Evolutionary conservation across 192 early-diverging fungal species (phyloP).

Genomic region (Paraglomus brasilianum): DNA sequence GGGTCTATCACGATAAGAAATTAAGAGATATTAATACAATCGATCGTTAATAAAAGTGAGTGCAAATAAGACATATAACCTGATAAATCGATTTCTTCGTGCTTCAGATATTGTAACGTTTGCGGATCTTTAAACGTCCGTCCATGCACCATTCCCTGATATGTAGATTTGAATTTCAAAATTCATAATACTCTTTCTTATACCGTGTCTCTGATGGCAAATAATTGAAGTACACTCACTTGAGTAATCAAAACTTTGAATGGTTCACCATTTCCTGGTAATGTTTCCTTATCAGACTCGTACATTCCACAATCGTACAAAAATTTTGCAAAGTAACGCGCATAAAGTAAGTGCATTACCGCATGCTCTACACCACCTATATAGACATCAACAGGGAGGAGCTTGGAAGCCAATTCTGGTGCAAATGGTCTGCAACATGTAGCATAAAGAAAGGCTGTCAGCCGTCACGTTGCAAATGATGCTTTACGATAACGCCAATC

Average conservation of each 20-base stretch:
- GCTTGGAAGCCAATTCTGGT: slow-evolving; percentile 45
- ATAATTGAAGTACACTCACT: slow-evolving; percentile 24
- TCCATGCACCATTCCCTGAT: slow-evolving; percentile 90
- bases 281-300: slow-evolving; percentile 32
- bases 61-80: slow-evolving; percentile 26
- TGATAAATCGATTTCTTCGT: slow-evolving; percentile 65
- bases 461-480: no score
- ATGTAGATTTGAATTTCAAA: slow-evolving; percentile 18
- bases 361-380: slow-evolving; percentile 95
- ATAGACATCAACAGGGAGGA: slow-evolving; percentile 88
- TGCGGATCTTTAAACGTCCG: slow-evolving; percentile 75
- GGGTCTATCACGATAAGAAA: slow-evolving; percentile 30
- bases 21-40: slow-evolving; percentile 24
- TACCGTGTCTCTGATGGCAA: neutral
- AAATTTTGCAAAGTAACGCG: slow-evolving; percentile 88
- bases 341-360: slow-evolving; percentile 91
- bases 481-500: neutral
- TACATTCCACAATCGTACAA: slow-evolving; percentile 60
- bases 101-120: slow-evolving; percentile 73
- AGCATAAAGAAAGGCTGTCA: slow-evolving; percentile 12
- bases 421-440: slow-evolving; percentile 48
- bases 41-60: neutral
- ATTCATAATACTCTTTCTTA: slow-evolving; percentile 1
- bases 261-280: slow-evolving; percentile 73
- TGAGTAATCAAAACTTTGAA: slow-evolving; percentile 84